Conservation (phyloP, 129 eudicot species). For the Pittosporum tobira region DNA sequence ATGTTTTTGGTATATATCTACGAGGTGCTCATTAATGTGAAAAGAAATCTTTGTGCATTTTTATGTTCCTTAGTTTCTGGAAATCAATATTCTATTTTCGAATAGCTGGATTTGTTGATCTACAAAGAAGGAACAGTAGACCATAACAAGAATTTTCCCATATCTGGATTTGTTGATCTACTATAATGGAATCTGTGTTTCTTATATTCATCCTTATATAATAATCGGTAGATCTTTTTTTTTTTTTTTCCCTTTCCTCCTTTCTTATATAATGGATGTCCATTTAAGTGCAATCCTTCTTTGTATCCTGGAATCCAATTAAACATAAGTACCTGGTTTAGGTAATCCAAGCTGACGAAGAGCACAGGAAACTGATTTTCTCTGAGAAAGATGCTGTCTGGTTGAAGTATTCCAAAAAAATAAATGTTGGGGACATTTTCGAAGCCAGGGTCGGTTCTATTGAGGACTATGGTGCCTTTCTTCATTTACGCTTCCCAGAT, state of each 20-base stretch:
- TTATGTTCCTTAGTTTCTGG: too few species aligned
- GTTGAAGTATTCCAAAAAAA: conserved; percentile 49
- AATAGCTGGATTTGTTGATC: background rate
- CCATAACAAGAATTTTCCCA: background rate
- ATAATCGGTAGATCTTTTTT: too few species aligned
- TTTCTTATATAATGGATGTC: background rate
- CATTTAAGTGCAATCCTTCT: background rate
- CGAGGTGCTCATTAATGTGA: too few species aligned
- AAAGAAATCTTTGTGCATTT: too few species aligned
- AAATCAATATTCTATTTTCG: too few species aligned
- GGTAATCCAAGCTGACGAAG: conserved; percentile 76
- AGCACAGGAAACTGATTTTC: conserved; percentile 53
- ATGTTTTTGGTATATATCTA: too few species aligned
- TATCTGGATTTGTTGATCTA: background rate
- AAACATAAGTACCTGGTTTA: conserved; percentile 16
- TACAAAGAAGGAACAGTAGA: background rate
- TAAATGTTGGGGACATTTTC: conserved; percentile 58
- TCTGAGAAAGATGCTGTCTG: conserved; percentile 85
- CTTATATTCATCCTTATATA: background rate
- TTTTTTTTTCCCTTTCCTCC: background rate
- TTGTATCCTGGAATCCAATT: background rate
- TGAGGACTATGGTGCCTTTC: conserved; percentile 88
- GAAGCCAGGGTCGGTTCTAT: conserved; percentile 67
- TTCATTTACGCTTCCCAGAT: conserved; percentile 73
- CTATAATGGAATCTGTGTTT: background rate